Evolutionary conservation across 2,329 filamentous ascomycete genomes (phyloP).

Genomic region (Lachnellula suecica): DNA sequence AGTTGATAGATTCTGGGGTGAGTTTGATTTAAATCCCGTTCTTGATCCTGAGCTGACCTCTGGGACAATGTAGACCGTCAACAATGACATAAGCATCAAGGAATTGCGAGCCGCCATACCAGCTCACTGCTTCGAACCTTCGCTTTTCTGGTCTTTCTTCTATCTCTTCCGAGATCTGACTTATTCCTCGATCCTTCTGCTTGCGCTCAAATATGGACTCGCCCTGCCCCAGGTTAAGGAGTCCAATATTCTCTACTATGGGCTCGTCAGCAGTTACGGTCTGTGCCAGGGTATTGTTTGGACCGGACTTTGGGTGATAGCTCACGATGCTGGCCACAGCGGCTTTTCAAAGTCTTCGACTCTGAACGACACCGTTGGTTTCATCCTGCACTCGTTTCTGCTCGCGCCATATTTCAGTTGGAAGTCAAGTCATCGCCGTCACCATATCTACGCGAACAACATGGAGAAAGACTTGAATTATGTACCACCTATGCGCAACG

Average conservation of each 20-base stretch:
- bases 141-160: slow-evolving; percentile 47
- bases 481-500: slow-evolving; percentile 79
- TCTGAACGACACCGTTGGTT: slow-evolving; percentile 87
- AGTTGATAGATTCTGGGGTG: neutral
- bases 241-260: too few relatives aligned
- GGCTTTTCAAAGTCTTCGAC: slow-evolving; percentile 85
- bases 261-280: slow-evolving; percentile 57
- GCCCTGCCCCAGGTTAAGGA: too few relatives aligned
- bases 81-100: neutral
- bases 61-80: neutral
- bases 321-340: slow-evolving; percentile 94
- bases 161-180: slow-evolving; percentile 55
- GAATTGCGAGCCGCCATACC: slow-evolving; percentile 45
- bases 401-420: slow-evolving; percentile 97
- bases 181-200: slow-evolving; percentile 1
- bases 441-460: slow-evolving; percentile 97
- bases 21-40: neutral
- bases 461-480: slow-evolving; percentile 98
- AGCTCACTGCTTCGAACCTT: slow-evolving; percentile 57
- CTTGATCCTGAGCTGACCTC: neutral
- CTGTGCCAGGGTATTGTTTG: slow-evolving; percentile 63
- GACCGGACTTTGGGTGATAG: slow-evolving; percentile 68
- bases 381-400: slow-evolving; percentile 80
- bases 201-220: slow-evolving; percentile 36
- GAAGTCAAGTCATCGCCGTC: slow-evolving; percentile 97